A percentile compares a stretch with the other conserved stretches of the same genome.
These are phyloP conservation scores for Taphrina wiesneri DNA, from an alignment of 1,139 yeast genomes.

Conservation along the genomic window DNA sequence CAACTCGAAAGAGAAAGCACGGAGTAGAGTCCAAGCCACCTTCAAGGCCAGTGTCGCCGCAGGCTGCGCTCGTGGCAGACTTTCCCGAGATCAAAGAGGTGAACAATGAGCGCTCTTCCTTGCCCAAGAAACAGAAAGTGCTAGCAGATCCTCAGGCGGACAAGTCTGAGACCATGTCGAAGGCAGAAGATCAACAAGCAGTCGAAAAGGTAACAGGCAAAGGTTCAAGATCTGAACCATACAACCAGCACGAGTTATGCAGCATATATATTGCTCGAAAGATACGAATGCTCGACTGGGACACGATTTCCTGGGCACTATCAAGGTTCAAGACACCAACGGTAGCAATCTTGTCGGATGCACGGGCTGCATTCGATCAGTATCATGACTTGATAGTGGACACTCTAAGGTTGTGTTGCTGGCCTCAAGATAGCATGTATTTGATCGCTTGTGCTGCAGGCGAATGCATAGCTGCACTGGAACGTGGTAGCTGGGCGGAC, in stretches of 20 bases:
- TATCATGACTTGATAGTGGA: slow-evolving; percentile 25
- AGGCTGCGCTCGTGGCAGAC: neutral
- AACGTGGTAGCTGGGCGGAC: slow-evolving; percentile 29
- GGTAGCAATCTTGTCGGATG: slow-evolving; percentile 17
- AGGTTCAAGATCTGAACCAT: slow-evolving; percentile 23
- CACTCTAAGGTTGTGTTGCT: slow-evolving; percentile 24
- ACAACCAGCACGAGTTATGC: slow-evolving; percentile 21
- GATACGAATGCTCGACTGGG: slow-evolving; percentile 31
- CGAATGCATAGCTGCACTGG: slow-evolving; percentile 20
- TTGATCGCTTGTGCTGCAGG: slow-evolving; percentile 19
- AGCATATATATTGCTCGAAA: slow-evolving; percentile 25
- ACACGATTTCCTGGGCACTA: slow-evolving; percentile 28
- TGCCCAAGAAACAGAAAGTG: neutral
- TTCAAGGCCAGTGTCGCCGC: neutral
- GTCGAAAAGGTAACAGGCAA: slow-evolving; percentile 4
- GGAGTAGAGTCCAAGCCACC: neutral
- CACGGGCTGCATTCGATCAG: slow-evolving; percentile 16
- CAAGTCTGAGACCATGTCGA: neutral
- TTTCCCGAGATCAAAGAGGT: neutral
- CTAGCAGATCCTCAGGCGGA: neutral
- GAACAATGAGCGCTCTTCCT: neutral
- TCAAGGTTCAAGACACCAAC: slow-evolving; percentile 32
- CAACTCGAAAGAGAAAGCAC: slow-evolving; percentile 8
- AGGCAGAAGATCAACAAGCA: neutral
- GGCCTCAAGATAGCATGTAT: slow-evolving; percentile 33